Evolutionary conservation across 352 stramenopile species (phyloP), one percentile per base, ranked within the genome.

Genomic region (Peronospora farinosa): DNA sequence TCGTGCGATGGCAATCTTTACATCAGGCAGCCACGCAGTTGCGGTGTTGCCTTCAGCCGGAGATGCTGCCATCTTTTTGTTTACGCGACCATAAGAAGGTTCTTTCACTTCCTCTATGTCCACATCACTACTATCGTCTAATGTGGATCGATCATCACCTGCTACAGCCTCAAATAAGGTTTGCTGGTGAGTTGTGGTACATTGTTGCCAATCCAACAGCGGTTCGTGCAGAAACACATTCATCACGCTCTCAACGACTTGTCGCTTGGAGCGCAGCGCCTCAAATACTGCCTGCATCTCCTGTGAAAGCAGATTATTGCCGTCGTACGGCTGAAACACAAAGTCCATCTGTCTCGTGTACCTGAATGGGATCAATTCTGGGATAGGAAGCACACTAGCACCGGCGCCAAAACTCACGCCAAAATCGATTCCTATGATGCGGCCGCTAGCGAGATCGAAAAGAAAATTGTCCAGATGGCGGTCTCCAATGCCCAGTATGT

Each of bases 381-480:
- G 88, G 2, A 97, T 83, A 6, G 82, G 78, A 16, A 97, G 53
- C 35, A 85, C 56, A 52, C 84, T 89, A 17, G 83, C 83, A 2
- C 82, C 77, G 11, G 80, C 83, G 13, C 88, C 88, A 67, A 97
- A 97, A 52, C 87, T 95, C 47, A 94, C 82, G 11, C 88, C 88
- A 58, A 97, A 97, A 52, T 97, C 88, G 30, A 97, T 97, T 32
- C 83, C 84, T 40, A 96, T 85, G 23, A 97, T 67, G 16, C 64
- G 63, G 0, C 82, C 86, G n/a, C 62, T 82, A 6, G 48, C 51
- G 32, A 83, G 60, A 49, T 95, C 82, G 1, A 97, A 67, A 7
- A 97, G 53, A 46, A 96, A 95, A 47, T 97, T 97, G 47, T 96
- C 88, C 41, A 96, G 42, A 41, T 97, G 88, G 6, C 88, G 76